phyloP scores from a whole-genome alignment of 805 yeast genomes.

The Spathaspora hagerdaliae region DNA sequence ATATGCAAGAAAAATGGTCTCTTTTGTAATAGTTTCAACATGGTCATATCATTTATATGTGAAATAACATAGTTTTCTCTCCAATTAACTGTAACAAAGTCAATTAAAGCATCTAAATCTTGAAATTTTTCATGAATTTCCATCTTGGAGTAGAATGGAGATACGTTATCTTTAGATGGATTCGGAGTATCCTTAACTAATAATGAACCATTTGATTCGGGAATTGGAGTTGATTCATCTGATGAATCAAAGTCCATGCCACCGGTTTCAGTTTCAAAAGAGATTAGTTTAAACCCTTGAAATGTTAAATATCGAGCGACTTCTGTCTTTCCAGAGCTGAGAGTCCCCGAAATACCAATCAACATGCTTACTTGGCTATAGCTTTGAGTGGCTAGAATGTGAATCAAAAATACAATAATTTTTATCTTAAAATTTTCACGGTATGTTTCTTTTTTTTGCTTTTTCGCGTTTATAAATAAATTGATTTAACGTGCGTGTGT shows the following conservation, averaged over 20 bases:
- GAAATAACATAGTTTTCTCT: conserved; percentile 54
- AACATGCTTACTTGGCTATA: conserved; percentile 42
- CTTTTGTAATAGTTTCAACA: conserved; percentile 48
- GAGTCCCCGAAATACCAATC: conserved; percentile 70
- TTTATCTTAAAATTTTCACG: no score
- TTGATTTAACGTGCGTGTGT: no score
- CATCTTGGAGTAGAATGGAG: conserved; percentile 8
- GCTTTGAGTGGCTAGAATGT: no score
- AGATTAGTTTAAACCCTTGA: conserved; percentile 47
- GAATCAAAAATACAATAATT: no score
- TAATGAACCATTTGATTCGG: not conserved
- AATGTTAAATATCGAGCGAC: conserved; percentile 53
- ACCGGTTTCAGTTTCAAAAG: not conserved
- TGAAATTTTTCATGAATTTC: conserved; percentile 26
- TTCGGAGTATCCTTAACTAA: not conserved
- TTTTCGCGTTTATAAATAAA: no score
- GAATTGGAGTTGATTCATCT: not conserved
- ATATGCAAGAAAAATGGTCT: conserved; percentile 85
- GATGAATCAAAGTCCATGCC: not conserved
- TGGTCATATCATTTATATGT: conserved; percentile 40
- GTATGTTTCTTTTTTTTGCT: no score
- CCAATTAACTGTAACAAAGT: conserved; percentile 68
- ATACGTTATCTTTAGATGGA: not conserved
- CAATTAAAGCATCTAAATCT: conserved; percentile 43
- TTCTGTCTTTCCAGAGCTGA: conserved; percentile 63